Evolutionary conservation across 169 alveolate genomes (phyloP).

Genomic region (Plasmodium blacklocki): DNA sequence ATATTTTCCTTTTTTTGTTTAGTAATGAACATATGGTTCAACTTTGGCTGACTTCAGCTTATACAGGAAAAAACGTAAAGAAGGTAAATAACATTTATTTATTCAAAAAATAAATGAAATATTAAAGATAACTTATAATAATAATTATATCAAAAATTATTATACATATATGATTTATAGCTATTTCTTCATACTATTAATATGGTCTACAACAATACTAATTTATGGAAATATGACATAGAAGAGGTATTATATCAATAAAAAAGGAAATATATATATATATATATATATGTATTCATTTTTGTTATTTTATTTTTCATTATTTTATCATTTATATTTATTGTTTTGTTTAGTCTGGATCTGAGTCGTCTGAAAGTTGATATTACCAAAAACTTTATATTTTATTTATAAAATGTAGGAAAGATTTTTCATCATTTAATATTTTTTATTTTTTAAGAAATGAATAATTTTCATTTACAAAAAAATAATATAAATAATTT

Average conservation of each 20-base stretch:
- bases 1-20: not conserved
- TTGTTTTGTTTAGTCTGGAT: conserved; percentile 53
- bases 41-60: conserved; percentile 67
- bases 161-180: conserved; percentile 29
- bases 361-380: conserved; percentile 71
- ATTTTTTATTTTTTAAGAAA: not conserved
- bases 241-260: conserved; percentile 50
- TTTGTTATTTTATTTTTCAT: not conserved
- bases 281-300: conserved; percentile 10
- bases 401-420: not conserved
- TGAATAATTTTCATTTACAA: too few species aligned
- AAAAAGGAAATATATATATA: conserved; percentile 19
- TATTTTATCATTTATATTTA: not conserved
- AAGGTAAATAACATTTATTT: conserved; percentile 32
- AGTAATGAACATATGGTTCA: conserved; percentile 69
- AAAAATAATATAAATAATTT: too few species aligned
- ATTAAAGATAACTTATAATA: not conserved
- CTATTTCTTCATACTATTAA: conserved; percentile 58
- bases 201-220: conserved; percentile 74
- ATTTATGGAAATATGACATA: conserved; percentile 74
- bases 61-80: conserved; percentile 69
- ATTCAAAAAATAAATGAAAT: not conserved
- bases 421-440: conserved; percentile 1
- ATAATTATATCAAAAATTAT: not conserved
- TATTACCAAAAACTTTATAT: not conserved